Conservation (phyloP, 2,329 filamentous ascomycete species). For the Beauveria sp. region DNA sequence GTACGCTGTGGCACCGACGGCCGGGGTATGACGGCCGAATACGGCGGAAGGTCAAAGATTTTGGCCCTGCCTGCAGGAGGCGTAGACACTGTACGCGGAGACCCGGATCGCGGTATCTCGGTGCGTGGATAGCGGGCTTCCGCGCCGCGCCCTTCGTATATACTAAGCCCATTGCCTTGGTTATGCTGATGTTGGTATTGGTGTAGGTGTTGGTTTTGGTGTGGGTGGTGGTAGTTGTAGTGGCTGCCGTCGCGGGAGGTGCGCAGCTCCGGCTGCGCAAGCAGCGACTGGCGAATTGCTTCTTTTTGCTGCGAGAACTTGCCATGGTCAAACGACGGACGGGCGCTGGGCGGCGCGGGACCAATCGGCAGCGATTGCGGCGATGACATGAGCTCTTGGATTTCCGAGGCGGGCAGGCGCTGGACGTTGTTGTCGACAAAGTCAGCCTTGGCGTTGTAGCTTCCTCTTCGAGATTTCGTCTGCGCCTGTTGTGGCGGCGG, state of each 20-base stretch:
- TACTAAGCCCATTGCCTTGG: conserved; percentile 18
- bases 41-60: conserved; percentile 19
- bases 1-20: conserved; percentile 40
- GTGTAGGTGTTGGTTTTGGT: conserved; percentile 4
- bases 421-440: conserved; percentile 40
- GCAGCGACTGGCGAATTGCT: conserved; percentile 22
- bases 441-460: conserved; percentile 23
- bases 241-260: background rate
- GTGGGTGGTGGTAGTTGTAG: background rate
- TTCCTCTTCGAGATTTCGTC: conserved; percentile 18
- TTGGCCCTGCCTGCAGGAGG: conserved; percentile 40
- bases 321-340: conserved; percentile 33
- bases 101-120: conserved; percentile 23
- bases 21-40: conserved; percentile 32
- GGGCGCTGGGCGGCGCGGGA: conserved; percentile 24
- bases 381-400: conserved; percentile 48
- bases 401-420: conserved; percentile 50
- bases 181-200: background rate
- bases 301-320: conserved; percentile 22
- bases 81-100: conserved; percentile 41
- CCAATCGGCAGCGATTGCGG: conserved; percentile 53
- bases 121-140: conserved; percentile 14
- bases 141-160: conserved; percentile 11
- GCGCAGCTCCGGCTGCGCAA: conserved; percentile 20
- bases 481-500: conserved; percentile 7